Base-by-base conservation (phyloP, 2,329 filamentous ascomycete species). In the Xylaria sp. region DNA sequence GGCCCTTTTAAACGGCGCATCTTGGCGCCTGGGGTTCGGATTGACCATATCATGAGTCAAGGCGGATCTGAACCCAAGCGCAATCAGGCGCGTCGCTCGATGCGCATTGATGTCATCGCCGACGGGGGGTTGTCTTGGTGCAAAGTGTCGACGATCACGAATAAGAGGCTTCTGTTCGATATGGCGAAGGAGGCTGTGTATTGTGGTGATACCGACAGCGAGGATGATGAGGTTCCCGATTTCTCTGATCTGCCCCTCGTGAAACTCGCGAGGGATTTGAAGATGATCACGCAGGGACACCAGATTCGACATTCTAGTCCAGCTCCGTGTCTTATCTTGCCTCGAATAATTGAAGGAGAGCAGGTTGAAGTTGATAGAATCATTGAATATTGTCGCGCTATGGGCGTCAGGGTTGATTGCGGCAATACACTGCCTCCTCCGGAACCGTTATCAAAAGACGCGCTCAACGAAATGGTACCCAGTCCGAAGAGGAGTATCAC, bases 71-170 rank as follows among this genome's bases (percentile, higher is more conserved):
- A 63, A 47, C 64, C 63, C 2, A 63, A 68, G 37, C 65, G 65
- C 5, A 65, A 64, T 16, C 63, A 66, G 8, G 61, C 60, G 18
- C 62, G 66, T 53, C 63, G 52, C 48, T 62, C 61, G 7, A 8
- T 63, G 67, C 57, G 59, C 35, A 61, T 73, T 49, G 71, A 73
- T 56, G 59, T 72, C 13, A 64, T 73, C 2, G 66, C 66, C 6
- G 69, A 73, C 56, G 68, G 66, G 3, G 71, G 71, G 2, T 59
- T 62, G 11, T 67, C 68, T 4, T 73, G 71, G 71, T 70, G 66
- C 55, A 73, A 72, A 57, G 68, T 73, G 19, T 73, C 71, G 2
- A 68, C 71, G 7, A 69, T 69, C 58, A 71, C 70, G 8, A 72
- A 72, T 52, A 69, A 65, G 47, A 65, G 68, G 39, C 54, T 73